A percentile compares a stretch with the other conserved stretches of the same genome.
Evolutionary conservation across 179 eudicot genomes (phyloP).

Genomic region (Silene vulgaris): DNA sequence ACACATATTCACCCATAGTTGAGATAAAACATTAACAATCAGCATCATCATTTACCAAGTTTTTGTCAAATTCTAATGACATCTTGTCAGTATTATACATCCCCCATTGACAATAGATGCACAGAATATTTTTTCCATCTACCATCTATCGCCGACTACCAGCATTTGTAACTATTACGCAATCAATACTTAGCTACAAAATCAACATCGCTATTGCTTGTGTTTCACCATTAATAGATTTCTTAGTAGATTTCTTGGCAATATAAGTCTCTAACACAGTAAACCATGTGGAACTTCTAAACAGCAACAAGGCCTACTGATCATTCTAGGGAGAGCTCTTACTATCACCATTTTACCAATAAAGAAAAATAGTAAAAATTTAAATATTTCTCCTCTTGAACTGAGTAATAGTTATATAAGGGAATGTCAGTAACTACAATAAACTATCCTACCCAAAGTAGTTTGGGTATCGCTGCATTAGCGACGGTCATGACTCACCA

Average conservation of each 20-base stretch:
- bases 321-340: neutral
- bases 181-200: neutral
- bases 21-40: slow-evolving; percentile 2
- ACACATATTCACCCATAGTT: slow-evolving; percentile 2
- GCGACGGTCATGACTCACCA: too few species aligned
- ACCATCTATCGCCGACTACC: neutral
- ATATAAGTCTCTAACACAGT: neutral
- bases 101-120: neutral
- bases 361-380: neutral
- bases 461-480: too few species aligned
- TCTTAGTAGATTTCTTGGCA: neutral
- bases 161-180: neutral
- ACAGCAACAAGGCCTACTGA: neutral
- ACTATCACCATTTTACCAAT: neutral
- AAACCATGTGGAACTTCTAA: neutral
- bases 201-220: neutral
- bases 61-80: slow-evolving; percentile 8
- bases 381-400: neutral
- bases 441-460: too few species aligned
- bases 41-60: slow-evolving; percentile 8
- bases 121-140: neutral
- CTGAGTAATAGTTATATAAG: too few species aligned
- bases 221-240: neutral
- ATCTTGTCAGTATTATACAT: slow-evolving; percentile 5
- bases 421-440: too few species aligned